Base-by-base conservation (phyloP, 805 yeast genomes). In the Pichia occidentalis region DNA sequence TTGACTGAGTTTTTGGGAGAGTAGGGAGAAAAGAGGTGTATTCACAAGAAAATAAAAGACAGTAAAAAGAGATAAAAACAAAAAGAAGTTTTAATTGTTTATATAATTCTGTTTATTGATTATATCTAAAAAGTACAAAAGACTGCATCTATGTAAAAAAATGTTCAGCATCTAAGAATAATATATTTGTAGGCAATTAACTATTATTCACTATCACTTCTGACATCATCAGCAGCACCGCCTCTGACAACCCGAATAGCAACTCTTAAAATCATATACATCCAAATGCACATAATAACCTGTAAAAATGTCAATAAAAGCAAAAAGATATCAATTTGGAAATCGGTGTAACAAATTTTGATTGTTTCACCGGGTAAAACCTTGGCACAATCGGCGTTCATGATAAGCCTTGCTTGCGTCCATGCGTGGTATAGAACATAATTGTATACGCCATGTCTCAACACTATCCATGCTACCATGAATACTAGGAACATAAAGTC, bases 191-290 rank as follows among this genome's bases (percentile, higher is more conserved):
- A 12, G 14, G 12, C 10, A 11, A 18, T 20, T 11, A 9, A 19
- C 12, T 19, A 24, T 32, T 65, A 67, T 36, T 78, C 85, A 39
- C 84, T 94, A 39, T 85, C 95, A 54, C 90, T 80, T 60, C 96
- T 75, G 23, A 81, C 80, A 57, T 87, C 96, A 49, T 85, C 95
- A 2, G 95, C 95, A 24, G 77, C 75, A 17, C 61, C 67, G 4
- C 95, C 96, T 7, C 70, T 65, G 19, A 85, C 45, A 18, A 86
- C 90, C 54, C 71, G 77, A 39, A 68, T 56, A 9, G 84, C 85
- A 19, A 86, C 94, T 48, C 73, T 77, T 10, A 71, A 44, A 41
- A 87, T 86, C 63, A 82, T 67, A 52, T 65, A 74, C 70, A 86
- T 68, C 96, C 96, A 86, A 36, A 82, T 55, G 13, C 77, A 40